These are phyloP conservation scores for Eleusine indica DNA, from an alignment of 176 grass and related monocot species.

Conservation along the genomic window DNA sequence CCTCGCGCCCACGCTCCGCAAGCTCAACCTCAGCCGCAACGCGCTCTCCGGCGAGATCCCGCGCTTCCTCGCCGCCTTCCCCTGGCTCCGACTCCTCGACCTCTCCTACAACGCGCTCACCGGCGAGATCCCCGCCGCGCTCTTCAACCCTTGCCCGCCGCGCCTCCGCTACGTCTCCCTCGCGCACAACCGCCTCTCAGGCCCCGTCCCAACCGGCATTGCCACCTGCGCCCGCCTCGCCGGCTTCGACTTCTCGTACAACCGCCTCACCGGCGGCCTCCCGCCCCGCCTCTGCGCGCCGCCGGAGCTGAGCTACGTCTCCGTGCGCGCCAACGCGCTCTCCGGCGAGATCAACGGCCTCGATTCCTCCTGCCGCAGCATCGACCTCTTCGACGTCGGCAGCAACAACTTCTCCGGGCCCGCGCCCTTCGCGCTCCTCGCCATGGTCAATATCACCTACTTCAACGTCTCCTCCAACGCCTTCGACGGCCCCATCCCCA, in stretches of 20 bases:
- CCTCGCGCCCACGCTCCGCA: conserved; percentile 61
- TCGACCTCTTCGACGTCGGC: conserved; percentile 84
- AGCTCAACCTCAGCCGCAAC: conserved; percentile 97
- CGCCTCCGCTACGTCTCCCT: conserved; percentile 91
- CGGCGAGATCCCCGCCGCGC: conserved; percentile 67
- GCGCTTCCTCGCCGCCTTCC: conserved; percentile 60
- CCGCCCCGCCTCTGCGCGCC: conserved; percentile 67
- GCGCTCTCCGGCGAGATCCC: conserved; percentile 69
- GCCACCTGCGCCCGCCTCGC: conserved; percentile 66
- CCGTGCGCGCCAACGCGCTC: conserved; percentile 70
- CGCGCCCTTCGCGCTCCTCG: conserved; percentile 57
- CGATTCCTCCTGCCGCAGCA: conserved; percentile 54
- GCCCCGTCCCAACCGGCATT: conserved; percentile 60
- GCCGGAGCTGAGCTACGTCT: conserved; percentile 75
- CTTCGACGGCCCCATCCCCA: conserved; percentile 76
- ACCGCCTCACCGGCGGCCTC: conserved; percentile 80
- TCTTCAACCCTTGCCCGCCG: conserved; percentile 66
- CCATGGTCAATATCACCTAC: conserved; percentile 78
- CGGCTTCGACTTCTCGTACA: conserved; percentile 96
- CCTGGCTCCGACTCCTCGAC: conserved; percentile 79
- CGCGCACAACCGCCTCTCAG: conserved; percentile 75
- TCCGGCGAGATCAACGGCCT: conserved; percentile 56
- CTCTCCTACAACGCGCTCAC: conserved; percentile 88
- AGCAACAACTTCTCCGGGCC: conserved; percentile 73
- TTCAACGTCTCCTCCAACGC: conserved; percentile 92